Evolutionary conservation across 306 rosid genomes (phyloP).

Genomic region (Prosopis cineraria): DNA sequence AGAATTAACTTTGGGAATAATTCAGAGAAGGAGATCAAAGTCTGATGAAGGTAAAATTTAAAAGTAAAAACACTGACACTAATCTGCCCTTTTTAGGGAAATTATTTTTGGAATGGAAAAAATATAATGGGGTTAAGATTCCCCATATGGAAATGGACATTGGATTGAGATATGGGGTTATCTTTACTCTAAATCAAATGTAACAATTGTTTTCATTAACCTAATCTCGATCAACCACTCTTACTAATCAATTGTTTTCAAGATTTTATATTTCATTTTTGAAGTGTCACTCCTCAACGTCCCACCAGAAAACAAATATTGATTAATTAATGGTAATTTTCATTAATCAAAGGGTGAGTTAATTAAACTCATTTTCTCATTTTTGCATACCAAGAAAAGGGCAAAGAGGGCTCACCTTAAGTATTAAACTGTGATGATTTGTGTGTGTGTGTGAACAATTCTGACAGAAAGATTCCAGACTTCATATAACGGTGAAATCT

Average conservation of each 20-base stretch:
- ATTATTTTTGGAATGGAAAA: not conserved
- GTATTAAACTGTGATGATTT: constrained; percentile 14
- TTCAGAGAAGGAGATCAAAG: constrained; percentile 5
- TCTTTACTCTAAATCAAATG: constrained; percentile 51
- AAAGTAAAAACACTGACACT: constrained; percentile 7
- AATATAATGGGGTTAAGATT: not conserved
- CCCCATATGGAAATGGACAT: constrained; percentile 13
- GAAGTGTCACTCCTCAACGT: not conserved
- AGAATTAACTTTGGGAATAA: constrained; percentile 1
- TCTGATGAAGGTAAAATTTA: not conserved
- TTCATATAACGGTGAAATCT: not conserved
- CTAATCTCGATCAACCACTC: constrained; percentile 59
- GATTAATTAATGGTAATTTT: not conserved
- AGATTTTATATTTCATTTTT: not conserved
- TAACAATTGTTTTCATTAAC: constrained; percentile 60
- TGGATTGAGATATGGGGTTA: constrained; percentile 36
- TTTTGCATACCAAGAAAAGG: not conserved
- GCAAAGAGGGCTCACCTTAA: not conserved
- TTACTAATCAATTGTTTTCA: constrained; percentile 8
- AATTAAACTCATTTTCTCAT: not conserved
- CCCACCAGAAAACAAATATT: constrained; percentile 1
- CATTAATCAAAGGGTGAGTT: not conserved
- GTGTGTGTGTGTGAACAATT: not conserved
- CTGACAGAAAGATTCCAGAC: constrained; percentile 6
- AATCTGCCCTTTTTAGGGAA: not conserved